Percentiles rank a stretch among this genome's conserved stretches.
These are phyloP conservation scores for Cyamopsis tetragonoloba DNA, from an alignment of 306 rosid genomes.

Conservation along the genomic window DNA sequence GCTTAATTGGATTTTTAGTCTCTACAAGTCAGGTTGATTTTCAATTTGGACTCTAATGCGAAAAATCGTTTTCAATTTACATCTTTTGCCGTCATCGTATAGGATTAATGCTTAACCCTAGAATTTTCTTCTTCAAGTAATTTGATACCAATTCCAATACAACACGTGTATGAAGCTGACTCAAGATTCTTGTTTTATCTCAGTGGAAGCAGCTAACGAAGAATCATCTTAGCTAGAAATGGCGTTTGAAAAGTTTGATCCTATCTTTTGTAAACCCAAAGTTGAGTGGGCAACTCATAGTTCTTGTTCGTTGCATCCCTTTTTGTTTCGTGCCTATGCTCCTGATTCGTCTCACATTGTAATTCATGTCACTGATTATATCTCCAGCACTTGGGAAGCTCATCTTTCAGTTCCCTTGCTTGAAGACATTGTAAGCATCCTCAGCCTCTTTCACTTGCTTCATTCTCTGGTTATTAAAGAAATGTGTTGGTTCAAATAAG, in stretches of 20 bases:
- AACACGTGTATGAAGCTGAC: not conserved
- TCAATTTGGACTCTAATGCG: no score
- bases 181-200: not conserved
- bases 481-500: not conserved
- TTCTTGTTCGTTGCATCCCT: slow-evolving; percentile 29
- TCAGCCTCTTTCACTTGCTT: not conserved
- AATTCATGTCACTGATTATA: slow-evolving; percentile 66
- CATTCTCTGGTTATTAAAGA: not conserved
- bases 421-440: slow-evolving; percentile 65
- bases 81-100: no score
- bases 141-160: not conserved
- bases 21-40: no score
- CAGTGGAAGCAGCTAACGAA: not conserved
- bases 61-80: no score
- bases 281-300: slow-evolving; percentile 38
- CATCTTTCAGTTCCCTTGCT: slow-evolving; percentile 54
- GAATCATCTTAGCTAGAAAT: slow-evolving; percentile 26
- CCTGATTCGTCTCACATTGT: slow-evolving; percentile 50
- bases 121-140: not conserved
- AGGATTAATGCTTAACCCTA: no score
- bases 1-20: no score
- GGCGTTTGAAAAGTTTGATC: slow-evolving; percentile 60
- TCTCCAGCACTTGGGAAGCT: slow-evolving; percentile 65
- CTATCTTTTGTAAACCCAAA: slow-evolving; percentile 59
- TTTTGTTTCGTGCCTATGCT: slow-evolving; percentile 55